Percentiles rank a stretch among this genome's conserved stretches.
Evolutionary conservation across 148 eudicot genomes (phyloP).

Genomic region (Fagopyrum homotropicum): DNA sequence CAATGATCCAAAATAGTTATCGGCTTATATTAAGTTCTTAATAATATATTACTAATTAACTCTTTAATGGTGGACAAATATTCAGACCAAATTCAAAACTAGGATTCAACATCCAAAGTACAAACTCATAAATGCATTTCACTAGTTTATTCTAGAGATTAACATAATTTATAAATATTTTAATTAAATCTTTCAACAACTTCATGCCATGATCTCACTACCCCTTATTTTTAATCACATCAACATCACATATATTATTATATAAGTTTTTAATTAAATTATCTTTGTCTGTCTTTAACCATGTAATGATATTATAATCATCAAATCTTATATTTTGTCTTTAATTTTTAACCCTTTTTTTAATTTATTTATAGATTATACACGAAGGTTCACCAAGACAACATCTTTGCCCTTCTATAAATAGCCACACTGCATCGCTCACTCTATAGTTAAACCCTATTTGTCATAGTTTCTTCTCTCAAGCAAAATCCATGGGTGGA

Average conservation of each 20-base stretch:
- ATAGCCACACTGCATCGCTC: slow-evolving; percentile 4
- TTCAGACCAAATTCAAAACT: slow-evolving; percentile 8
- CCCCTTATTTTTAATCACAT: slow-evolving; percentile 4
- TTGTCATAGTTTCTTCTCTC: background rate
- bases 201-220: slow-evolving; percentile 6
- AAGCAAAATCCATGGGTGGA: background rate
- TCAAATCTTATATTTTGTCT: background rate
- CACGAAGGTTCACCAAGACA: slow-evolving; percentile 11
- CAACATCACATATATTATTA: background rate
- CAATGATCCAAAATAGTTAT: background rate
- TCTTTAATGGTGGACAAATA: background rate
- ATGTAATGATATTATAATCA: background rate
- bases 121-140: slow-evolving; percentile 2
- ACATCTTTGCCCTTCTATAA: slow-evolving; percentile 1
- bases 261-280: background rate
- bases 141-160: background rate
- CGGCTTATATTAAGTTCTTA: background rate
- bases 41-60: background rate
- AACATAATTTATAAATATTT: background rate
- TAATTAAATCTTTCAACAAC: background rate
- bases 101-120: background rate
- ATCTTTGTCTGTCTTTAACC: slow-evolving; percentile 5
- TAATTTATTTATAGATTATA: background rate
- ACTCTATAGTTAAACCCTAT: background rate
- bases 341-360: background rate